Evolutionary conservation across 805 yeast species (phyloP).

Genomic region (Lipomyces sp.): DNA sequence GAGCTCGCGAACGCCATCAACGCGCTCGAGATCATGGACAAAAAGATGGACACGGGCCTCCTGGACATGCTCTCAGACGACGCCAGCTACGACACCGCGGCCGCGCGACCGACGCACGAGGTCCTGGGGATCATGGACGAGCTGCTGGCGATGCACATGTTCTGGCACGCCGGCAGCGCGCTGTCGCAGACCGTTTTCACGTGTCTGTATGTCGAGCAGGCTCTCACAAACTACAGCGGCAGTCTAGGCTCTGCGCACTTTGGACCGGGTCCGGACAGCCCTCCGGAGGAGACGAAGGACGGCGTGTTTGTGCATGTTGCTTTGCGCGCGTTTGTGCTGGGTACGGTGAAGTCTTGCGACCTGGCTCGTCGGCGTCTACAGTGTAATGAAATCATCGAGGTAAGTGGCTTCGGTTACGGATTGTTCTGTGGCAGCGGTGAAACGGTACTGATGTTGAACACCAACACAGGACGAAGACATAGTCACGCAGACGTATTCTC

Average conservation of each 20-base stretch:
- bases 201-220: slow-evolving; percentile 64
- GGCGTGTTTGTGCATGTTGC: slow-evolving; percentile 8
- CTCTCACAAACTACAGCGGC: slow-evolving; percentile 41
- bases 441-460: not conserved
- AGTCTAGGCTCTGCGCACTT: slow-evolving; percentile 16
- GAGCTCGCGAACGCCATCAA: slow-evolving; percentile 79
- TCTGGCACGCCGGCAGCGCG: slow-evolving; percentile 76
- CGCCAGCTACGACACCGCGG: slow-evolving; percentile 46
- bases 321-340: slow-evolving; percentile 19
- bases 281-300: slow-evolving; percentile 3
- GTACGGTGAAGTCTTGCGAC: slow-evolving; percentile 14
- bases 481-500: slow-evolving; percentile 19
- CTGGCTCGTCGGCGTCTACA: slow-evolving; percentile 7
- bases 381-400: slow-evolving; percentile 17
- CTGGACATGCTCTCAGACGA: slow-evolving; percentile 45
- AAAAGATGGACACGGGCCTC: slow-evolving; percentile 72
- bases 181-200: slow-evolving; percentile 75
- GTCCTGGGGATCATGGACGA: slow-evolving; percentile 54
- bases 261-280: not conserved
- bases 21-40: slow-evolving; percentile 71
- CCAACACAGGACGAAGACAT: slow-evolving; percentile 24
- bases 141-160: slow-evolving; percentile 52
- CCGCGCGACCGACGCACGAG: slow-evolving; percentile 41
- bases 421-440: not conserved
- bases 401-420: not conserved